Conservation (phyloP, 2,329 filamentous ascomycete genomes). For the Verticillium longisporum region DNA sequence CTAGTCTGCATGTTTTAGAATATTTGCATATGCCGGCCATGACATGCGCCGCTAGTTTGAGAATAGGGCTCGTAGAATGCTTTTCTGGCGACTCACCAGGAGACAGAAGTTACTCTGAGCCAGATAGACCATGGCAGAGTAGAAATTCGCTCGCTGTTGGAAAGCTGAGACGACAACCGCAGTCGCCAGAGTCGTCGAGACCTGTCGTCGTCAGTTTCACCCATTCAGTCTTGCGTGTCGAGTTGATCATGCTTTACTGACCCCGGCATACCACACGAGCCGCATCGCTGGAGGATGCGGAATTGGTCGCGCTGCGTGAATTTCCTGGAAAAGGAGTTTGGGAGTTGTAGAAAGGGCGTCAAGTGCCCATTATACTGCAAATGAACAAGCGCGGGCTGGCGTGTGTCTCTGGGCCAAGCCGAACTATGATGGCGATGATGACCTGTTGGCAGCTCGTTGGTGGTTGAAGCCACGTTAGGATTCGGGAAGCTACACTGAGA, state of each 20-base stretch:
- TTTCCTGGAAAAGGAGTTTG: neutral
- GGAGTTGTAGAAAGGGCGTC: slow-evolving; percentile 13
- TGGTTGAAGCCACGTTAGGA: slow-evolving; percentile 24
- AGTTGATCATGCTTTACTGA: slow-evolving; percentile 26
- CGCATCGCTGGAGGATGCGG: slow-evolving; percentile 37
- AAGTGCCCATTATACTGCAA: slow-evolving; percentile 28
- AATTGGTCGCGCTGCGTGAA: slow-evolving; percentile 2
- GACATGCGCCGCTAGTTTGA: neutral
- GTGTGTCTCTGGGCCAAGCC: neutral
- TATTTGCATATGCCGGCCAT: neutral
- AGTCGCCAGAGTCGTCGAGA: slow-evolving; percentile 76
- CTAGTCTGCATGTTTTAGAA: slow-evolving; percentile 31
- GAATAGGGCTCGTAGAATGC: neutral
- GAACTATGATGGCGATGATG: neutral
- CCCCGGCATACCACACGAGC: slow-evolving; percentile 54
- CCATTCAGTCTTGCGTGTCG: neutral
- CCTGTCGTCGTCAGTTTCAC: slow-evolving; percentile 34
- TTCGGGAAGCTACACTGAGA: neutral
- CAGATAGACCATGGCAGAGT: slow-evolving; percentile 94
- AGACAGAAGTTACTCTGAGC: slow-evolving; percentile 94
- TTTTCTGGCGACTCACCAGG: slow-evolving; percentile 52
- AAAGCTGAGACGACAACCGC: slow-evolving; percentile 85
- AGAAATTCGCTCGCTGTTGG: slow-evolving; percentile 94
- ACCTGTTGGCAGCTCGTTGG: neutral
- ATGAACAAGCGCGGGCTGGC: neutral